Base-by-base conservation (phyloP, 805 yeast species). In the Candida nemodendra region DNA sequence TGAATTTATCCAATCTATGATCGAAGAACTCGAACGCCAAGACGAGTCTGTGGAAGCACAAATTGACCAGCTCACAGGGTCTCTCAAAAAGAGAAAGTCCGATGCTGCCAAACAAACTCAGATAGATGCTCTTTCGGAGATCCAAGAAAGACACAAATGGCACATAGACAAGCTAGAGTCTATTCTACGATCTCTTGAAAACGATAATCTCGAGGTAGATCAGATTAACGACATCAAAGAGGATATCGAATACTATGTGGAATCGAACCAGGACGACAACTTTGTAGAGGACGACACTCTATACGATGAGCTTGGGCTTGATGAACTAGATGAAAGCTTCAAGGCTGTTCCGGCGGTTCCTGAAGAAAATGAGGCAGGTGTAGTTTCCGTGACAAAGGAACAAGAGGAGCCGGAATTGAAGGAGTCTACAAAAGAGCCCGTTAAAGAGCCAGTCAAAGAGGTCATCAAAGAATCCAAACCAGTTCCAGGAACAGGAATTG, bases 231-330 rank as follows among this genome's bases (percentile, higher is more conserved):
- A 73, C 16, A 77, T 88, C 40, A 81, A 82, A 57, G 98, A 91
- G 36, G 98, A 91, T 60, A 84, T 91, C 59, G 85, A 78, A 50
- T 91, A 93, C 65, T 90, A 87, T 61, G 93, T 93, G 21, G 98
- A 93, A 51, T 84, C 88, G 46, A 91, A 91, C 57, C 93, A 84
- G 61, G 96, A 89, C 39, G 90, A 81, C 4, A 96, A 90, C 54
- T 91, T 89, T 60, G 83, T 90, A 23, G 97, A 89, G 56, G 95
- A 91, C 61, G 96, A 90, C 51, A 89, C 87, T 11, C 77, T 91
- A 44, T 93, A 91, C 62, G 97, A 93, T 50, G 87, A 81, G 42
- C 72, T 93, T 51, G 89, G 82, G 30, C 74, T 89, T 30, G 80
- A 72, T 42, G 82, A 79, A 22, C 49, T 57, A 24, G 66, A 63